Percentiles rank a stretch among this genome's conserved stretches.
phyloP scores from a whole-genome alignment of 257 asterid genomes.

The Gentiana straminea region DNA sequence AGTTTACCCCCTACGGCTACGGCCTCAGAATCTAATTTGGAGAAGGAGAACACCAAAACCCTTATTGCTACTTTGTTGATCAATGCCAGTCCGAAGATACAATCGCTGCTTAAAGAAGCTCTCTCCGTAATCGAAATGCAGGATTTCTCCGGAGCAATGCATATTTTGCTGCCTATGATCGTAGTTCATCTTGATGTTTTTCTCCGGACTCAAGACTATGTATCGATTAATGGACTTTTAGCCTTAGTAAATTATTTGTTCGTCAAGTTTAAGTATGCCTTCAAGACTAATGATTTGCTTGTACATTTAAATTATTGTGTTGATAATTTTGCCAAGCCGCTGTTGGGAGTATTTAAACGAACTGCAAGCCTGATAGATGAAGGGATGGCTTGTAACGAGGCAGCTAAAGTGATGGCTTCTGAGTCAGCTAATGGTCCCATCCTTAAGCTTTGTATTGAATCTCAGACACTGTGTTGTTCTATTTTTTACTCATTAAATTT shows the following conservation, averaged over 20 bases:
- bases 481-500: constrained; percentile 71
- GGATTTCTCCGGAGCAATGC: constrained; percentile 76
- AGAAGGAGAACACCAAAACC: constrained; percentile 70
- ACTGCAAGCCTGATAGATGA: constrained; percentile 51
- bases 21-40: constrained; percentile 36
- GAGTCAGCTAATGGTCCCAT: constrained; percentile 30
- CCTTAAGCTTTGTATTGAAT: constrained; percentile 57
- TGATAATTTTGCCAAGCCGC: constrained; percentile 68
- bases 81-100: constrained; percentile 47
- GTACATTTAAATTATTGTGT: constrained; percentile 75
- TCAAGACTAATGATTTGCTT: constrained; percentile 58
- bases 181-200: constrained; percentile 45
- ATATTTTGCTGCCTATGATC: constrained; percentile 61
- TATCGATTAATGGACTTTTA: constrained; percentile 68
- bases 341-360: constrained; percentile 57
- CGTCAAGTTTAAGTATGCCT: constrained; percentile 67
- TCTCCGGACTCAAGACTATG: constrained; percentile 58
- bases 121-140: constrained; percentile 66
- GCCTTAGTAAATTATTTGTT: constrained; percentile 56
- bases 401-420: constrained; percentile 18
- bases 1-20: constrained; percentile 9
- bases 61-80: constrained; percentile 67
- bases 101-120: constrained; percentile 83
- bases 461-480: constrained; percentile 83
- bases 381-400: too few species aligned